Evolutionary conservation across 768 basidiomycete species (phyloP).

Genomic region (Boletellus emodensis): DNA sequence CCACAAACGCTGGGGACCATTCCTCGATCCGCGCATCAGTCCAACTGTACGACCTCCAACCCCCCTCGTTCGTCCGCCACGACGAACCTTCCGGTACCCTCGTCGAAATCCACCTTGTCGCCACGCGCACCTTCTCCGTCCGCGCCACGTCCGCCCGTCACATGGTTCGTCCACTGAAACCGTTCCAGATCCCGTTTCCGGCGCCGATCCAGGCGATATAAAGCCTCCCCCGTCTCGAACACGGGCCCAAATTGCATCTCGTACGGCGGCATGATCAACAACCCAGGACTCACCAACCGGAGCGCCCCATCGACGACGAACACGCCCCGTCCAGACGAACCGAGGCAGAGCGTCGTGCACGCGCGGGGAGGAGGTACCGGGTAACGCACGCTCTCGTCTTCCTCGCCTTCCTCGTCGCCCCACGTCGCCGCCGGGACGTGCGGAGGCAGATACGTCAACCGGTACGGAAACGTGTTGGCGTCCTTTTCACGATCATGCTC

Average conservation of each 20-base stretch:
- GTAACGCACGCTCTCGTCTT: too few relatives aligned
- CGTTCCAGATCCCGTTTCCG: not conserved
- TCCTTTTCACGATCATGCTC: not conserved
- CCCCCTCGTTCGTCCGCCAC: slow-evolving; percentile 24
- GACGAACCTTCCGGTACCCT: slow-evolving; percentile 30
- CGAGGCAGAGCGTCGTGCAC: slow-evolving; percentile 21
- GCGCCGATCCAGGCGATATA: slow-evolving; percentile 14
- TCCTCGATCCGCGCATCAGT: not conserved
- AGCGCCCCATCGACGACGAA: slow-evolving; percentile 24
- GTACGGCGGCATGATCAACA: slow-evolving; percentile 25
- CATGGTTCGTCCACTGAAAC: not conserved
- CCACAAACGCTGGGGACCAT: too few relatives aligned
- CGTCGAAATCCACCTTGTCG: slow-evolving; percentile 29
- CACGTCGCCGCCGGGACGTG: not conserved
- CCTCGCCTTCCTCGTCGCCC: not conserved
- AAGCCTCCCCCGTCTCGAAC: slow-evolving; percentile 22
- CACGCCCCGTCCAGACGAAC: slow-evolving; percentile 28
- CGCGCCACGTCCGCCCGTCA: not conserved
- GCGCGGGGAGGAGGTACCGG: too few relatives aligned
- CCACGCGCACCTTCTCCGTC: not conserved
- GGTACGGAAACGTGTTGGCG: slow-evolving; percentile 17
- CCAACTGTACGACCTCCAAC: slow-evolving; percentile 26
- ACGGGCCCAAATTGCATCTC: slow-evolving; percentile 29
- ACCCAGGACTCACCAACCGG: slow-evolving; percentile 19
- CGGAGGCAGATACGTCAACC: slow-evolving; percentile 12